A percentile compares a stretch with the other conserved stretches of the same genome.
phyloP scores from a whole-genome alignment of 768 basidiomycete species.

The Omphalotus guepiniiformis region DNA sequence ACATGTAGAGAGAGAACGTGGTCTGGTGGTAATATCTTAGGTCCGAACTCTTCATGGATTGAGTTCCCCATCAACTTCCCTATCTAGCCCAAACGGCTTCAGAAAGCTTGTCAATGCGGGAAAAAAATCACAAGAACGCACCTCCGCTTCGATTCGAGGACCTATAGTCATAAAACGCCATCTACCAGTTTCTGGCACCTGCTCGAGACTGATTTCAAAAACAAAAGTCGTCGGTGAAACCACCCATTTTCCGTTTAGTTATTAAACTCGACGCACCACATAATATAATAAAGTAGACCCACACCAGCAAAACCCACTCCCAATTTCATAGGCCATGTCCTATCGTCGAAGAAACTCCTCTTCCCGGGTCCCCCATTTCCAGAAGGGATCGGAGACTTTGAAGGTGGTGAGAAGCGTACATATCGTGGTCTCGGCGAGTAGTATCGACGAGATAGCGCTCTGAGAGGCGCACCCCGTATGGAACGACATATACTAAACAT shows the following conservation, averaged over 20 bases:
- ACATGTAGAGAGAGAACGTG: slow-evolving; percentile 69
- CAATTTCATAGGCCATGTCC: slow-evolving; percentile 5
- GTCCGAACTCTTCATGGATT: slow-evolving; percentile 45
- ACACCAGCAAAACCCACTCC: slow-evolving; percentile 3
- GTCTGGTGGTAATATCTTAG: slow-evolving; percentile 55
- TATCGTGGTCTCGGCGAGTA: too few species aligned
- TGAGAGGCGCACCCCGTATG: too few species aligned
- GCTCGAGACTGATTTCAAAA: slow-evolving; percentile 61
- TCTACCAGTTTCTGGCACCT: slow-evolving; percentile 81
- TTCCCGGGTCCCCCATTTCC: neutral
- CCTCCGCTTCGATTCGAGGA: slow-evolving; percentile 51
- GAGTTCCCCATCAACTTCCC: neutral
- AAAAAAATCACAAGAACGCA: slow-evolving; percentile 23
- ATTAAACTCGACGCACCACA: neutral
- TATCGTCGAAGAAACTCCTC: neutral
- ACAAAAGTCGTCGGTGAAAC: neutral
- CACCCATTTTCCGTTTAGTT: neutral
- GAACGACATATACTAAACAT: too few species aligned
- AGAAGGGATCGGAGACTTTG: neutral
- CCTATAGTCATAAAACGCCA: slow-evolving; percentile 85
- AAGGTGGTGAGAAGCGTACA: slow-evolving; percentile 2
- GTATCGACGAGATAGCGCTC: too few species aligned
- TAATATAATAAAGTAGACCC: slow-evolving; percentile 8
- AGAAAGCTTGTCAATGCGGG: too few species aligned
- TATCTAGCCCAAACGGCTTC: too few species aligned